phyloP scores from a whole-genome alignment of 257 asterid genomes.

The Solanum pimpinellifolium region DNA sequence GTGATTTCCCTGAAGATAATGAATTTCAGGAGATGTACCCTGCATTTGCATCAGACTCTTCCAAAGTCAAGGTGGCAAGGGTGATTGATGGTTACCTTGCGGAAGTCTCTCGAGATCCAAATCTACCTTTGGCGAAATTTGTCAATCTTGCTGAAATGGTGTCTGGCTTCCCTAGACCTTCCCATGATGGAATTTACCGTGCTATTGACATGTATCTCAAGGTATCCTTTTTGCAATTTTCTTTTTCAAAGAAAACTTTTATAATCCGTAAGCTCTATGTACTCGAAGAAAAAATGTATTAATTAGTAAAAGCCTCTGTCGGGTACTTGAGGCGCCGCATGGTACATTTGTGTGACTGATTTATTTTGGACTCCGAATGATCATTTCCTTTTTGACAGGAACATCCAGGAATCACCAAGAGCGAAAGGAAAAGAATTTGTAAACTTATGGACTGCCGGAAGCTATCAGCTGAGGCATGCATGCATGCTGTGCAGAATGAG shows the following conservation, averaged over 20 bases:
- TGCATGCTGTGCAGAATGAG: conserved; percentile 79
- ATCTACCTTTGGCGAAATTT: conserved; percentile 37
- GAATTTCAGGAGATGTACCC: conserved; percentile 30
- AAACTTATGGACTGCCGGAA: conserved; percentile 65
- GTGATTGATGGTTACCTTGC: conserved; percentile 69
- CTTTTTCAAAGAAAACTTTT: neutral
- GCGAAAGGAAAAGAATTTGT: conserved; percentile 66
- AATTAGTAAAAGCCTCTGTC: neutral
- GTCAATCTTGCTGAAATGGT: conserved; percentile 54
- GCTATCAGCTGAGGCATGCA: conserved; percentile 65
- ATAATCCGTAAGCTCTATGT: neutral
- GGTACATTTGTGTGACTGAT: neutral
- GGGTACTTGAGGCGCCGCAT: neutral
- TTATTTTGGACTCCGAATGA: neutral
- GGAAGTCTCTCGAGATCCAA: conserved; percentile 64
- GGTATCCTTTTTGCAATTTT: conserved; percentile 20
- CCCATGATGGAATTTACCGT: conserved; percentile 73
- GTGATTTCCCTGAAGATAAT: conserved; percentile 13
- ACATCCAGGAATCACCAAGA: conserved; percentile 55
- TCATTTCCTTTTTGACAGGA: conserved; percentile 29
- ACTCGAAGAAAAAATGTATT: neutral
- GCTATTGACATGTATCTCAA: conserved; percentile 76
- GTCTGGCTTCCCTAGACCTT: conserved; percentile 44
- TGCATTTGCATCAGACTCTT: conserved; percentile 31
- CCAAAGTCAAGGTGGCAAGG: conserved; percentile 60